phyloP scores from a whole-genome alignment of 345 rosid species.

The Lepidium aucheri region DNA sequence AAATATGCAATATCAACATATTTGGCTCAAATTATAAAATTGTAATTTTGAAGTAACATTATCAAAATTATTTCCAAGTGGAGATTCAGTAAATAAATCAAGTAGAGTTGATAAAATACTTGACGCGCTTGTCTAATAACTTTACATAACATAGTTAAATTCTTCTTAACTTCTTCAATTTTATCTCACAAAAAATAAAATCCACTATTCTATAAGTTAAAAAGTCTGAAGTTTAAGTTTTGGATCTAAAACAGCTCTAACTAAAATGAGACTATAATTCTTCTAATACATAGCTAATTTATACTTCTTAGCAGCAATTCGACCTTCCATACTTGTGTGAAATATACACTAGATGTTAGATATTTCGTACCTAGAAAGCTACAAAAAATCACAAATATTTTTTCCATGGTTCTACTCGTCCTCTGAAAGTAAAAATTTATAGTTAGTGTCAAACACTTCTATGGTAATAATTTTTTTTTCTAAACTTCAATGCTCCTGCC shows the following conservation, averaged over 20 bases:
- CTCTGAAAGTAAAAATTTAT: neutral
- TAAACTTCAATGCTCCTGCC: too few relatives aligned
- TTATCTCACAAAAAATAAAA: neutral
- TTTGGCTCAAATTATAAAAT: too few relatives aligned
- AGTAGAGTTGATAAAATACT: neutral
- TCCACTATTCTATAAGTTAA: neutral
- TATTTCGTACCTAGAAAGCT: too few relatives aligned
- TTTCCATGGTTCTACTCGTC: neutral
- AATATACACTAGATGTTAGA: neutral
- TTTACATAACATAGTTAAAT: neutral
- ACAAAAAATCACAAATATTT: neutral
- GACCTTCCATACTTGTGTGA: neutral
- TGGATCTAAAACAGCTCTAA: neutral
- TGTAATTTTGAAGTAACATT: neutral
- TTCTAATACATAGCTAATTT: neutral
- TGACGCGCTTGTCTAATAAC: neutral
- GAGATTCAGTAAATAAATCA: neutral
- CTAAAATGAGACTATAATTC: neutral
- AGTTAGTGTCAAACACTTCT: neutral
- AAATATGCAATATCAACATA: neutral
- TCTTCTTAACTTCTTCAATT: neutral
- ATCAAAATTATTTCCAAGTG: neutral
- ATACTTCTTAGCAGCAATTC: neutral
- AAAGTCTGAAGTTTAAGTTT: neutral
- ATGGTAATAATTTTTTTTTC: neutral